phyloP scores from a whole-genome alignment of 2,329 filamentous ascomycete genomes.

The Fusarium xyrophilum region DNA sequence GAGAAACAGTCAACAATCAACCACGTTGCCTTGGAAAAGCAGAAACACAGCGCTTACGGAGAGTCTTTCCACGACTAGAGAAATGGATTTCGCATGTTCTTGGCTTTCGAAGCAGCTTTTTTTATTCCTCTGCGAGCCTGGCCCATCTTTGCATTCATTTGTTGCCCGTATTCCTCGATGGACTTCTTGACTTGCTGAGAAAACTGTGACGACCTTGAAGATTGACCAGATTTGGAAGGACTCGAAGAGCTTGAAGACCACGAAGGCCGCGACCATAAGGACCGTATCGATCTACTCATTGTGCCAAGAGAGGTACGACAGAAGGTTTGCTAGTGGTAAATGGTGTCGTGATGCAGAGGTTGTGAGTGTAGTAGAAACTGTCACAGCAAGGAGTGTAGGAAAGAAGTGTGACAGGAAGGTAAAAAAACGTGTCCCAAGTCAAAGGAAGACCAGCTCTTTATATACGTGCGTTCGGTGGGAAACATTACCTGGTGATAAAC shows the following conservation, averaged over 20 bases:
- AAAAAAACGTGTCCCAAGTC: neutral
- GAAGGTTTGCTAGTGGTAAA: neutral
- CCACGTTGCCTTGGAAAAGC: neutral
- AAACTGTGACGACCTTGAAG: neutral
- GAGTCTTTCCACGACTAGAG: neutral
- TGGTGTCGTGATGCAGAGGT: neutral
- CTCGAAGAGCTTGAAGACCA: neutral
- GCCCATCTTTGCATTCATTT: neutral
- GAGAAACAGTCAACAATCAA: neutral
- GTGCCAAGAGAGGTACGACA: neutral
- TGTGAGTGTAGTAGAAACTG: neutral
- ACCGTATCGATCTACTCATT: neutral
- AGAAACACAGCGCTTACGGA: neutral
- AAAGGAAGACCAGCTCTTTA: neutral
- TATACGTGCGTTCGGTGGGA: neutral
- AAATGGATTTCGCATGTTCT: neutral
- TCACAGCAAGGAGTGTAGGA: neutral
- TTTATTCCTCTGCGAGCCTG: neutral
- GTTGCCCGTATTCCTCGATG: neutral
- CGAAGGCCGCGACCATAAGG: neutral
- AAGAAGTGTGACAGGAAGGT: neutral
- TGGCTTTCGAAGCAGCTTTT: neutral
- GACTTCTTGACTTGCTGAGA: neutral
- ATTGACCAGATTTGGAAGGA: neutral
- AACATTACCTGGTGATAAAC: neutral